phyloP scores from a whole-genome alignment of 164 flowering plant genomes.

The Buxus sempervirens region DNA sequence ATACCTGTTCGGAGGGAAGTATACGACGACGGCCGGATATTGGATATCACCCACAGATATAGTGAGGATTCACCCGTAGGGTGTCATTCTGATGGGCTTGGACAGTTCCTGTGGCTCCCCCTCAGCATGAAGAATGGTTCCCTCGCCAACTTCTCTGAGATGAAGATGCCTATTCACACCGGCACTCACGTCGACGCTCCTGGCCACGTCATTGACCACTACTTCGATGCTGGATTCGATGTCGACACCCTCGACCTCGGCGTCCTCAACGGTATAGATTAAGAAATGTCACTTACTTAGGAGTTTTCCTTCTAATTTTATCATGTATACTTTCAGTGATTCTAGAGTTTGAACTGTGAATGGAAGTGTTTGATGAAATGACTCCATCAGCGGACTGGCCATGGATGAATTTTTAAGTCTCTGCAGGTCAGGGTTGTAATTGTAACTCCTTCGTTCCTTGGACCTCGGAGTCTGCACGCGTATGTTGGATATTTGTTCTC shows the following conservation, averaged over 20 bases:
- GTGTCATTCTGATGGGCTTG: slow-evolving; percentile 53
- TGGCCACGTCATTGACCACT: slow-evolving; percentile 72
- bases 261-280: slow-evolving; percentile 62
- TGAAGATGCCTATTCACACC: slow-evolving; percentile 69
- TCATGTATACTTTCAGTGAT: background rate
- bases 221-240: slow-evolving; percentile 86
- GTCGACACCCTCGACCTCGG: slow-evolving; percentile 81
- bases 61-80: slow-evolving; percentile 49
- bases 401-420: background rate
- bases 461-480: no score
- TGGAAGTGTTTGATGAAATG: slow-evolving; percentile 10
- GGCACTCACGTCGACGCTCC: slow-evolving; percentile 98
- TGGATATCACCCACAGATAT: slow-evolving; percentile 68
- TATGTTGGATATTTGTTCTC: no score
- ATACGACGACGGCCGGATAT: slow-evolving; percentile 43
- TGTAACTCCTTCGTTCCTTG: no score
- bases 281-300: background rate
- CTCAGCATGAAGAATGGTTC: slow-evolving; percentile 85
- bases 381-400: background rate
- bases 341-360: background rate
- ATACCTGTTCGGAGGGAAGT: slow-evolving; percentile 25
- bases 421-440: no score
- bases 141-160: slow-evolving; percentile 58
- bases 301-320: background rate
- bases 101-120: slow-evolving; percentile 62